A percentile compares a stretch with the other conserved stretches of the same genome.
Conservation (phyloP, 2,329 filamentous ascomycete genomes). For the Penicillium sp. region DNA sequence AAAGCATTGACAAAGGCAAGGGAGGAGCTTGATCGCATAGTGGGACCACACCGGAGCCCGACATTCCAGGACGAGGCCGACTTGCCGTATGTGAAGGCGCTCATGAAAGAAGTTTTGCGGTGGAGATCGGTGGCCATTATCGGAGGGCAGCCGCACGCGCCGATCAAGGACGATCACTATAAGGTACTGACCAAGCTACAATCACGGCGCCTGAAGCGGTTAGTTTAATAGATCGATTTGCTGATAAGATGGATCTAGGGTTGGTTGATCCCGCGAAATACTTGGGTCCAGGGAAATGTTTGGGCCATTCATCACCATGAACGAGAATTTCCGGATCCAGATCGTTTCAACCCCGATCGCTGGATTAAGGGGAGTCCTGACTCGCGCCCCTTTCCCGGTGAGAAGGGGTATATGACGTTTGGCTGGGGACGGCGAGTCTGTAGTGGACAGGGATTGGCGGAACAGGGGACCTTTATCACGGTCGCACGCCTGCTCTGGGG, state of each 20-base stretch:
- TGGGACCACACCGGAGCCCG: conserved; percentile 32
- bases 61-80: conserved; percentile 31
- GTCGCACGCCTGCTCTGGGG: conserved; percentile 60
- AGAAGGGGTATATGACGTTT: conserved; percentile 57
- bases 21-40: conserved; percentile 37
- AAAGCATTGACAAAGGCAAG: conserved; percentile 25
- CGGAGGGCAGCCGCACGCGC: conserved; percentile 25
- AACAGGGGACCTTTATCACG: conserved; percentile 61
- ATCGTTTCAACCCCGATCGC: conserved; percentile 31
- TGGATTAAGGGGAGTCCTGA: conserved; percentile 42
- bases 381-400: conserved; percentile 49
- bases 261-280: conserved; percentile 15
- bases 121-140: conserved; percentile 30
- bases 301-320: conserved; percentile 31
- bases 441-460: conserved; percentile 56
- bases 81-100: conserved; percentile 30
- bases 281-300: conserved; percentile 23
- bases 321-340: conserved; percentile 48
- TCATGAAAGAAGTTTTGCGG: conserved; percentile 32
- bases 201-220: not conserved
- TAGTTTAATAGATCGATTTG: not conserved
- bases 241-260: conserved; percentile 16
- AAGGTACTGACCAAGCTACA: conserved; percentile 9
- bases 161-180: conserved; percentile 24
- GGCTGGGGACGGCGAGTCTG: conserved; percentile 59